Base-by-base conservation (phyloP, 306 rosid genomes). In the Rosa multiflora region DNA sequence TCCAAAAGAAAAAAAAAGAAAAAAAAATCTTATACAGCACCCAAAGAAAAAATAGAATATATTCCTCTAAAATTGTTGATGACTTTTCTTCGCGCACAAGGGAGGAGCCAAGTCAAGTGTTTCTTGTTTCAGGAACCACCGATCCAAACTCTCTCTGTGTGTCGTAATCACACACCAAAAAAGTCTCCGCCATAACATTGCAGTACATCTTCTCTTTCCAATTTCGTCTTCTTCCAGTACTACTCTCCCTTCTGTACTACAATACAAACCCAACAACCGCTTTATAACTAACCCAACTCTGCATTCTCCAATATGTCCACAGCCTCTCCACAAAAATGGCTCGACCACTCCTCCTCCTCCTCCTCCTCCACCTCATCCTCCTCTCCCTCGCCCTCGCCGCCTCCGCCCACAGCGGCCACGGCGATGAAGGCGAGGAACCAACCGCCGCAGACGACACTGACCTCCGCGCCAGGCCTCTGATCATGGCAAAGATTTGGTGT, bases 401-500 rank as follows among this genome's bases (percentile, higher is more conserved):
- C 81, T 80, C 81, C 0, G 85, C 96, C 12, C 92, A 91, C 89
- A 55, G 87, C 46, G 91, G 89, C 82, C 84, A 83, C 48, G 79
- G 73, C 80, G 63, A 80, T 1, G 91, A 80, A 14, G 81, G 53
- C 7, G 61, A 21, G 7, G 80, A 40, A 2, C 35, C 11, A 0
- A 0, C 75, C 29, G 0, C 64, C 23, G 8, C 42, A 4, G 17
- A 10, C 0, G 53, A n/a, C 46, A 15, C 2, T 23, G 29, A 84
- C 71, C 94, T 90, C 39, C 89, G 91, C 1, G 75, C 96, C 0
- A 84, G 29, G 83, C 21, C 93, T 6, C 82, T 91, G 72, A 51
- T 94, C 5, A 74, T 88, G 0, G 85, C 81, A 5, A 90, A 94
- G 76, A 72, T 94, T 7, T 73, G 79, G 87, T 88, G 98, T 52